Evolutionary conservation across 1,284 basidiomycete species (phyloP).

Genomic region (Moesziomyces parantarcticus): DNA sequence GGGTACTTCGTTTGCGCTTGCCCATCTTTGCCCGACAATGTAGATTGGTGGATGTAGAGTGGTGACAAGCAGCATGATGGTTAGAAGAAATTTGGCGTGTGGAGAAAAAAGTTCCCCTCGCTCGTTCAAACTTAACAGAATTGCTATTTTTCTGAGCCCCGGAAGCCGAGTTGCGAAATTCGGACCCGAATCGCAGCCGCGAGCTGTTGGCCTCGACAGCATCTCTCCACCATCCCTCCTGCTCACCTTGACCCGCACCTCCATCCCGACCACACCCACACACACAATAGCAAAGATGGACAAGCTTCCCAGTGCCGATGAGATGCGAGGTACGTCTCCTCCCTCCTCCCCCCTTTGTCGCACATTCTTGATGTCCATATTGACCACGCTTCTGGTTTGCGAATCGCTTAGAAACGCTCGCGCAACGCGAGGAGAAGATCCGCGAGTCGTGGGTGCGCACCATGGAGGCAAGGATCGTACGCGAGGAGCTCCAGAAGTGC

Average conservation of each 20-base stretch:
- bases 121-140: no score
- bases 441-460: constrained; percentile 93
- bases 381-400: no score
- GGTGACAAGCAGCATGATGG: neutral
- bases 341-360: no score
- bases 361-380: no score
- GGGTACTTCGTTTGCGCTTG: constrained; percentile 31
- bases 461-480: constrained; percentile 91
- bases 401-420: constrained; percentile 46
- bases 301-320: constrained; percentile 51
- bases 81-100: neutral
- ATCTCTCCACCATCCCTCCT: neutral
- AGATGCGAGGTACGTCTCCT: constrained; percentile 42
- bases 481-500: constrained; percentile 90
- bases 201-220: neutral
- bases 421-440: constrained; percentile 79
- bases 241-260: neutral
- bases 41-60: neutral
- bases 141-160: no score
- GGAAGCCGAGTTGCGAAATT: no score
- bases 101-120: no score
- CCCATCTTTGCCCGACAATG: constrained; percentile 16
- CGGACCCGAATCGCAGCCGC: no score
- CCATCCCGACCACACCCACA: neutral
- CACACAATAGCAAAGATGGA: constrained; percentile 45